phyloP scores from a whole-genome alignment of 768 basidiomycete species.

The Mrakia blollopis region DNA sequence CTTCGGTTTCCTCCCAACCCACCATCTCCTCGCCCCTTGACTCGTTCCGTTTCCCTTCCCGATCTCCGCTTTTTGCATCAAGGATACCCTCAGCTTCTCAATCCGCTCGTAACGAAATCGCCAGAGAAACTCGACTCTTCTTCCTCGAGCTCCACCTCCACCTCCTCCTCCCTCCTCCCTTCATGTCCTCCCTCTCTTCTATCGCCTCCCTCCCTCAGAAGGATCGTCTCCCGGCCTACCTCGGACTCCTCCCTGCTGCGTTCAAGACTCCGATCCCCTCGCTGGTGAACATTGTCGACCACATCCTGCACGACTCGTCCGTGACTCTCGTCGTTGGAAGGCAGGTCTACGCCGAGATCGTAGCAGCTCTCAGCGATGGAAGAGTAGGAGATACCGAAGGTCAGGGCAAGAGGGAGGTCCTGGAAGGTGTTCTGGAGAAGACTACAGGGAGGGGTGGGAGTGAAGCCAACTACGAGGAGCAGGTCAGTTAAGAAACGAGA shows the following conservation, averaged over 20 bases:
- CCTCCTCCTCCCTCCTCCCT: not conserved
- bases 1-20: not conserved
- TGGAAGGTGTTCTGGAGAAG: slow-evolving; percentile 66
- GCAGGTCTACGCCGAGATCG: slow-evolving; percentile 30
- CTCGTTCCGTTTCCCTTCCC: too few relatives aligned
- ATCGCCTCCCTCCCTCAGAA: slow-evolving; percentile 53
- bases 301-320: slow-evolving; percentile 26
- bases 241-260: slow-evolving; percentile 53
- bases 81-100: too few relatives aligned
- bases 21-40: not conserved
- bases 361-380: slow-evolving; percentile 44
- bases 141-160: not conserved
- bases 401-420: slow-evolving; percentile 55
- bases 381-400: slow-evolving; percentile 40
- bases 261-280: slow-evolving; percentile 22
- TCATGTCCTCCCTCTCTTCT: slow-evolving; percentile 9
- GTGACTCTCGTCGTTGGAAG: slow-evolving; percentile 26
- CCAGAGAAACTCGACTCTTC: not conserved
- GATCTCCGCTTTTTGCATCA: too few relatives aligned
- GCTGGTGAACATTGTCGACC: slow-evolving; percentile 23
- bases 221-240: slow-evolving; percentile 73
- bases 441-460: slow-evolving; percentile 59
- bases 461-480: slow-evolving; percentile 88
- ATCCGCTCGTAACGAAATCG: too few relatives aligned
- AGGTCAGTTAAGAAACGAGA: slow-evolving; percentile 56